These are phyloP conservation scores for Solanum hybrid DNA, from an alignment of 305 asterid species.

Conservation along the genomic window DNA sequence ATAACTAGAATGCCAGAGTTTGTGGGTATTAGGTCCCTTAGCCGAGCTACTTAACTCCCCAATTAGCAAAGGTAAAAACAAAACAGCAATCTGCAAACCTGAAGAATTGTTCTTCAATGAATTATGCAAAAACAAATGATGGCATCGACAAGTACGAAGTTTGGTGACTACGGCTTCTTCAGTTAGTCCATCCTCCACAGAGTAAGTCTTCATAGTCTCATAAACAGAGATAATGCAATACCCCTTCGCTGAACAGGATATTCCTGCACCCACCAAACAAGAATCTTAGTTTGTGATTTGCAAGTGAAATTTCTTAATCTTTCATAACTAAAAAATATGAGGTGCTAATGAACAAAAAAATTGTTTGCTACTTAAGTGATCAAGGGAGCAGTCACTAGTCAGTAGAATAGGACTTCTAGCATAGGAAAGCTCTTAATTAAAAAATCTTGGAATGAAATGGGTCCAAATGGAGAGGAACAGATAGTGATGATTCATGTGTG, in stretches of 20 bases:
- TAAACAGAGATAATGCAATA: constrained; percentile 71
- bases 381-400: neutral
- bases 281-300: neutral
- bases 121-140: constrained; percentile 76
- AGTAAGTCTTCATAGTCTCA: constrained; percentile 94
- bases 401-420: neutral
- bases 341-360: neutral
- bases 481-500: neutral
- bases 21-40: neutral
- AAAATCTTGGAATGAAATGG: neutral
- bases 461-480: neutral
- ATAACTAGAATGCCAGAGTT: neutral
- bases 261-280: constrained; percentile 38
- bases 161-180: constrained; percentile 95
- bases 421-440: neutral
- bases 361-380: neutral
- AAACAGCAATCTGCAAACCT: constrained; percentile 31
- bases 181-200: constrained; percentile 85
- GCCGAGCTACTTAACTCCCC: neutral
- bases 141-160: constrained; percentile 82
- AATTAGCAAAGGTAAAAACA: neutral
- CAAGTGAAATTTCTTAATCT: neutral
- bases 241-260: constrained; percentile 95
- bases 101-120: constrained; percentile 75
- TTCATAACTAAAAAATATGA: neutral